Percentiles rank a stretch among this genome's conserved stretches.
Evolutionary conservation across 2,329 filamentous ascomycete genomes (phyloP).

Genomic region (Pyricularia sp.): DNA sequence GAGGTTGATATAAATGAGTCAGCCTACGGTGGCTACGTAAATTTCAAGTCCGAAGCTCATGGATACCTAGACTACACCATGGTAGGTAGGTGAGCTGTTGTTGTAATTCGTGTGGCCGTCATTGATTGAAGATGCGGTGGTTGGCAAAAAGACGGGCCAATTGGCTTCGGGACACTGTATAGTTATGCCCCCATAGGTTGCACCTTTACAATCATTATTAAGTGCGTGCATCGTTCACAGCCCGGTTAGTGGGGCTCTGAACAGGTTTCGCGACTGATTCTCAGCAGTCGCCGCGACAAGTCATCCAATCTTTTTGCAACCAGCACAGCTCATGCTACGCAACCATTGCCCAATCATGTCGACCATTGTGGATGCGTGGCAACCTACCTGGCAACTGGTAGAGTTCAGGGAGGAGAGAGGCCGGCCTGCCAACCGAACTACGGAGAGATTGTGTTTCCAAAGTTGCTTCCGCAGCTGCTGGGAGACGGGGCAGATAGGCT

Average conservation of each 20-base stretch:
- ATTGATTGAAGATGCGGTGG: background rate
- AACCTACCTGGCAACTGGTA: background rate
- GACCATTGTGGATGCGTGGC: background rate
- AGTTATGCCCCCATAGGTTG: background rate
- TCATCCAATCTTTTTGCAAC: background rate
- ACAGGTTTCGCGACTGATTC: background rate
- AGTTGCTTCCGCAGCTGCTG: background rate
- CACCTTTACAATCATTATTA: too few relatives aligned
- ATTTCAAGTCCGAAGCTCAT: background rate
- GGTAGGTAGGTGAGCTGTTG: background rate
- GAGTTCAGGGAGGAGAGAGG: background rate
- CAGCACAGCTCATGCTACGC: background rate
- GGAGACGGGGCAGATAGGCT: background rate
- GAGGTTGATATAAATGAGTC: background rate
- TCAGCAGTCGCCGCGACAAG: background rate
- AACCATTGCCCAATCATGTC: background rate
- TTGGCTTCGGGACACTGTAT: background rate
- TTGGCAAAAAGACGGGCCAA: background rate
- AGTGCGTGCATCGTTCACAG: background rate
- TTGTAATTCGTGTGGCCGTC: background rate
- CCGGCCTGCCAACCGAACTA: background rate
- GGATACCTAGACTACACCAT: background rate
- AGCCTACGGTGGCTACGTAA: background rate
- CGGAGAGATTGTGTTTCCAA: background rate
- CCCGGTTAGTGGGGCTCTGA: background rate